Percentiles rank a stretch among this genome's conserved stretches.
Conservation (phyloP, 164 flowering plant genomes). For the Akebia trifoliata region DNA sequence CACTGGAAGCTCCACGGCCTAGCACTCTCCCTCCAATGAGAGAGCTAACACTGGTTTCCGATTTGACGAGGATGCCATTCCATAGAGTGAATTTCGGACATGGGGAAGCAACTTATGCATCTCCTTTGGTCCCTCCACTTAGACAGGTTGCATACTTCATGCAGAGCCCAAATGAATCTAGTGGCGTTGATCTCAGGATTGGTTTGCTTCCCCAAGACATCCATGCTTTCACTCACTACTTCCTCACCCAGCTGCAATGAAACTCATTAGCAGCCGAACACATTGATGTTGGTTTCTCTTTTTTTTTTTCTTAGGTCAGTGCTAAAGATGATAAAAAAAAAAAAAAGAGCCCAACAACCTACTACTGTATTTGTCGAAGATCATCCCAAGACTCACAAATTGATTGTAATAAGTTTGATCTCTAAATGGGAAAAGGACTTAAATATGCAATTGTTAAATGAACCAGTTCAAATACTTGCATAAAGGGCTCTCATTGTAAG, state of each 20-base stretch:
- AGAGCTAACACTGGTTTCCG: constrained; percentile 45
- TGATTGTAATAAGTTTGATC: too few species aligned
- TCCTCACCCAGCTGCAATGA: constrained; percentile 17
- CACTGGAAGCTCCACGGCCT: constrained; percentile 31
- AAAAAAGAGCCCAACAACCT: too few species aligned
- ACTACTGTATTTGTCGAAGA: too few species aligned
- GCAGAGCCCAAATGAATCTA: constrained; percentile 34
- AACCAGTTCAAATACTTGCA: neutral
- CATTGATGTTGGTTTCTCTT: too few species aligned
- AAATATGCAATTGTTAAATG: neutral
- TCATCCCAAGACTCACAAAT: too few species aligned
- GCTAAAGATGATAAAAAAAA: too few species aligned
- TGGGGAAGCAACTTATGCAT: constrained; percentile 31
- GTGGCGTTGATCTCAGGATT: constrained; percentile 38
- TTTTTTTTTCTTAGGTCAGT: too few species aligned
- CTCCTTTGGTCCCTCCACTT: constrained; percentile 38
- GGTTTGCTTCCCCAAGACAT: constrained; percentile 29
- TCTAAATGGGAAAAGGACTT: neutral
- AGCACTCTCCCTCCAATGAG: constrained; percentile 35
- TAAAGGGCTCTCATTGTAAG: too few species aligned
- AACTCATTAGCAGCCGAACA: neutral
- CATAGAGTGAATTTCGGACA: constrained; percentile 32
- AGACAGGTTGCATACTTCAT: constrained; percentile 47
- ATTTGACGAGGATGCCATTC: constrained; percentile 48
- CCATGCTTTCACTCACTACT: constrained; percentile 31